Evolutionary conservation across 129 eudicot species (phyloP).

Genomic region (Apium graveolens): DNA sequence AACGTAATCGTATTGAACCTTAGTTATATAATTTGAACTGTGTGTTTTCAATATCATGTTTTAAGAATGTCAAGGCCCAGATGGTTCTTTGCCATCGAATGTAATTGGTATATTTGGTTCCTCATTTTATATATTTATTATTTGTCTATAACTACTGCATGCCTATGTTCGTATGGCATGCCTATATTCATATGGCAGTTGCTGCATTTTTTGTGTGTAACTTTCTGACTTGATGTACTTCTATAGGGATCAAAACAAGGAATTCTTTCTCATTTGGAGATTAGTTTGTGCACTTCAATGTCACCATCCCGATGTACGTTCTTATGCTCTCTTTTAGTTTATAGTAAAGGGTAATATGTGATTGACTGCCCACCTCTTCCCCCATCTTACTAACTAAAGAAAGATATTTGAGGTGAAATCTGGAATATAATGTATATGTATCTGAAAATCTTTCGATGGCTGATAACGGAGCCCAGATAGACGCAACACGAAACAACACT

Average conservation of each 20-base stretch:
- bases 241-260: conserved; percentile 65
- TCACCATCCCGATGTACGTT: conserved; percentile 80
- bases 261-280: conserved; percentile 63
- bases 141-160: too few relatives aligned
- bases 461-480: neutral
- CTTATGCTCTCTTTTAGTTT: conserved; percentile 8
- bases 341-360: neutral
- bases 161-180: too few relatives aligned
- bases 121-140: too few relatives aligned
- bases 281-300: conserved; percentile 74
- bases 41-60: neutral
- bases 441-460: neutral
- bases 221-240: neutral
- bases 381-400: neutral
- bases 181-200: neutral
- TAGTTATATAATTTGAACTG: neutral
- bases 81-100: neutral
- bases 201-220: neutral
- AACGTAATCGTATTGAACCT: neutral
- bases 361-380: neutral
- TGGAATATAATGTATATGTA: neutral
- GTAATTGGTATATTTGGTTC: neutral
- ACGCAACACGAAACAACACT: neutral
- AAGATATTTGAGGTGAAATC: conserved; percentile 1
- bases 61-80: neutral